Evolutionary conservation across 2,329 filamentous ascomycete genomes (phyloP).

Genomic region (Venturia carpophila): DNA sequence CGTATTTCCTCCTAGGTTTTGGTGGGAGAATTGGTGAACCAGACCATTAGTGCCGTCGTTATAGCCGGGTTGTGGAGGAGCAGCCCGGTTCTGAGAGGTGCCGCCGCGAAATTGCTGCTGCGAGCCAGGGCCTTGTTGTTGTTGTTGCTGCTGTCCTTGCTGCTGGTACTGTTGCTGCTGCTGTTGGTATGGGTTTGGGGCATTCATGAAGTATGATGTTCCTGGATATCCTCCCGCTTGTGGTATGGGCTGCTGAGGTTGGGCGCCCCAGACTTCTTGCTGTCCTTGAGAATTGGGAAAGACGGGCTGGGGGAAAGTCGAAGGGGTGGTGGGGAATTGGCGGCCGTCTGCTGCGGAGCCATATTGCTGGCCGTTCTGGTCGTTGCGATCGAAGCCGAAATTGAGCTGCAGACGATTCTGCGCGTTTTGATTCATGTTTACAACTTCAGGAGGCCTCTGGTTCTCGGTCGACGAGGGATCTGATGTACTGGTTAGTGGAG

Average conservation of each 20-base stretch:
- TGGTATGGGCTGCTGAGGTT: slow-evolving; percentile 27
- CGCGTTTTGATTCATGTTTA: slow-evolving; percentile 24
- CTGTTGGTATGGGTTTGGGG: slow-evolving; percentile 34
- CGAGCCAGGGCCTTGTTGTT: slow-evolving; percentile 24
- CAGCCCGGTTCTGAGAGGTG: slow-evolving; percentile 29
- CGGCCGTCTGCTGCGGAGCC: slow-evolving; percentile 36
- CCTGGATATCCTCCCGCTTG: slow-evolving; percentile 32
- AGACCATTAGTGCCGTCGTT: slow-evolving; percentile 86
- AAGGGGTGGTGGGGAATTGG: slow-evolving; percentile 64
- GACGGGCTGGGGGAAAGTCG: slow-evolving; percentile 91
- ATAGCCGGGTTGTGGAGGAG: slow-evolving; percentile 50
- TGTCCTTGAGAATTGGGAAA: slow-evolving; percentile 53
- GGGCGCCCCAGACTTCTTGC: slow-evolving; percentile 52
- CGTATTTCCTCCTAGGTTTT: slow-evolving; percentile 69
- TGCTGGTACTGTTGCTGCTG: slow-evolving; percentile 37
- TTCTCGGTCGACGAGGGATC: background rate
- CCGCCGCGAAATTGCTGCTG: slow-evolving; percentile 12
- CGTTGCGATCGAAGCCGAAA: slow-evolving; percentile 41
- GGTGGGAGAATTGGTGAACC: slow-evolving; percentile 92
- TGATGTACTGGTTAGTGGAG: background rate
- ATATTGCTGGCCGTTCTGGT: slow-evolving; percentile 32
- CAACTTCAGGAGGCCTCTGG: background rate
- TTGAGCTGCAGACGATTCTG: slow-evolving; percentile 44
- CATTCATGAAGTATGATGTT: slow-evolving; percentile 44
- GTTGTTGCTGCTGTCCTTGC: slow-evolving; percentile 38